Evolutionary conservation across 2,329 filamentous ascomycete genomes (phyloP), one percentile per base, ranked within the genome.

Genomic region (Metarhizium guizhouense): DNA sequence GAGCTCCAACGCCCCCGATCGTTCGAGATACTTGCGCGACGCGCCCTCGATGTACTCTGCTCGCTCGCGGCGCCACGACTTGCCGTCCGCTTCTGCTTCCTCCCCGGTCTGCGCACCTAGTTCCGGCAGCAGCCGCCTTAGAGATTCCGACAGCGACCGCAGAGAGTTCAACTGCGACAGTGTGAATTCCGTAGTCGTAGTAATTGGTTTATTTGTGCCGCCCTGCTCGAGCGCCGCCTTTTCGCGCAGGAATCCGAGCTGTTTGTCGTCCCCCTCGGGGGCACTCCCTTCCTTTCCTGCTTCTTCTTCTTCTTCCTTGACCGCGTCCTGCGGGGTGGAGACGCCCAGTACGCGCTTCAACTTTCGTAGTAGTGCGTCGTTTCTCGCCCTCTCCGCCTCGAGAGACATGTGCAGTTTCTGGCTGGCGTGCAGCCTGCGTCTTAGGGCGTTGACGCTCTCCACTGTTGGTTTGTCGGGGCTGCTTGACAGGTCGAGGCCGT

Each of bases 21-120:
- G 78, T 72, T 95, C 89, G 45, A 96, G 74, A 67, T 95, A 88
- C 57, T 87, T 79, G 61, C 83, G 77, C 52, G 89, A 88, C 64
- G 91, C 85, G 54, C 81, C 80, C 71, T 96, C 92, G 51, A 97
- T 85, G 68, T 97, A 97, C 61, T 87, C 81, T 56, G 86, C 78
- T 58, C 93, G 78, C 68, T 94, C 85, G 54, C 84, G 80, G 43
- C 85, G 80, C 74, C 84, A 88, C 49, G 79, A 79, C 45, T 48
- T 42, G 76, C 70, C 51, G 63, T 64, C 56, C 34, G 67, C 66
- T 3, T 69, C 69, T 32, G 68, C 67, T 3, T 70, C 65, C 1
- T 61, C 59, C 10, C 3, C 51, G 4, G 30, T 16, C 20, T 14
- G 40, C 16, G 18, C 20, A 14, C 36, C 58, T 32, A 95, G 72